phyloP scores from a whole-genome alignment of 192 early-diverging fungal genomes.

The Backusella tarrabulga region DNA sequence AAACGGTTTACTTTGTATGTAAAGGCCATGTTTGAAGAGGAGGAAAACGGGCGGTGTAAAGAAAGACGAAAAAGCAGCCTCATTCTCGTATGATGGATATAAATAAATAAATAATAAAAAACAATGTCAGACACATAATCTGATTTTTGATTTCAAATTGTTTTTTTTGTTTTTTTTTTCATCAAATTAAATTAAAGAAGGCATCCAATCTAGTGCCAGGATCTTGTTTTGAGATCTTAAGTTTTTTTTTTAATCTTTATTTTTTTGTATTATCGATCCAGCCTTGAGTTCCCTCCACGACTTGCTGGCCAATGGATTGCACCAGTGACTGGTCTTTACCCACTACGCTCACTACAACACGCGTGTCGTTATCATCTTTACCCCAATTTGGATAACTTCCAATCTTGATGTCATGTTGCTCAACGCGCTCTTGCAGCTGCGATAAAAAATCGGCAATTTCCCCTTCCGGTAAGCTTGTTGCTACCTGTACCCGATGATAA shows the following conservation, averaged over 20 bases:
- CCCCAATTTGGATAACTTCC: constrained; percentile 57
- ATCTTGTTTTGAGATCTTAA: background rate
- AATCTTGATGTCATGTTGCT: constrained; percentile 40
- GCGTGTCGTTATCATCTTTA: constrained; percentile 5
- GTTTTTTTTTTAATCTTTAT: background rate
- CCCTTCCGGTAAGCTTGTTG: constrained; percentile 42
- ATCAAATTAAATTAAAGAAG: background rate
- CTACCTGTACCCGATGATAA: constrained; percentile 46
- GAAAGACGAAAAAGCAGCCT: background rate
- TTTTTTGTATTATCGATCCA: constrained; percentile 10
- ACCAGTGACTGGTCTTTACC: constrained; percentile 41
- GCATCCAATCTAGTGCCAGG: background rate
- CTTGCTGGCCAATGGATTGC: constrained; percentile 25
- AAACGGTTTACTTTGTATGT: constrained; percentile 15
- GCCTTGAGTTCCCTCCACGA: constrained; percentile 20
- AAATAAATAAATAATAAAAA: background rate
- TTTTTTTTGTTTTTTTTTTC: background rate
- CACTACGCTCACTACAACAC: constrained; percentile 56
- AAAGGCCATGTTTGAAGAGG: constrained; percentile 15
- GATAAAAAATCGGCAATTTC: constrained; percentile 46
- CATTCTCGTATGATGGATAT: background rate
- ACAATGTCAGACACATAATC: background rate
- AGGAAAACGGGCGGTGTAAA: constrained; percentile 5
- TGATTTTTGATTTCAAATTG: background rate
- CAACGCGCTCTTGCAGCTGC: constrained; percentile 31